A percentile compares a stretch with the other conserved stretches of the same genome.
These are phyloP conservation scores for Clausena lansium DNA, from an alignment of 345 rosid genomes.

Conservation along the genomic window DNA sequence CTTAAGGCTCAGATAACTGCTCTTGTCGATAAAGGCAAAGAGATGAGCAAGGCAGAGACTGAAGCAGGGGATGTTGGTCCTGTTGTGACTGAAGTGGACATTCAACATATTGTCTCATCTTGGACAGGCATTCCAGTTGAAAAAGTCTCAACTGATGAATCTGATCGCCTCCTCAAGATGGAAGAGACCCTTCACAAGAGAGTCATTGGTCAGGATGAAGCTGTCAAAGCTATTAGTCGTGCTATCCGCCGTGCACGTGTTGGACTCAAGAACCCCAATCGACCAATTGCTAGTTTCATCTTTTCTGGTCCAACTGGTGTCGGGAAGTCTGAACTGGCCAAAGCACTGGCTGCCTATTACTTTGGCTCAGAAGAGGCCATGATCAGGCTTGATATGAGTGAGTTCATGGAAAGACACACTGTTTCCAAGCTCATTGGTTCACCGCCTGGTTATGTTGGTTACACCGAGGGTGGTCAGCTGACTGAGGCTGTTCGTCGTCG, in stretches of 20 bases:
- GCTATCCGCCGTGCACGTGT: slow-evolving; percentile 98
- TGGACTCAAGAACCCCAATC: slow-evolving; percentile 93
- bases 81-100: slow-evolving; percentile 74
- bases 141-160: slow-evolving; percentile 93
- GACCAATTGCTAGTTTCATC: slow-evolving; percentile 97
- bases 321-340: slow-evolving; percentile 97
- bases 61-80: slow-evolving; percentile 93
- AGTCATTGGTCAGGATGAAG: slow-evolving; percentile 97
- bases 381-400: slow-evolving; percentile 99
- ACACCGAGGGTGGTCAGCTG: slow-evolving; percentile 95
- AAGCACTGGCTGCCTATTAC: slow-evolving; percentile 90
- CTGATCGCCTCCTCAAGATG: slow-evolving; percentile 92
- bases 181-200: slow-evolving; percentile 92
- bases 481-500: slow-evolving; percentile 97
- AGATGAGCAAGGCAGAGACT: slow-evolving; percentile 87
- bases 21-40: slow-evolving; percentile 85
- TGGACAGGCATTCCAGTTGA: slow-evolving; percentile 99
- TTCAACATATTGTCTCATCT: slow-evolving; percentile 87
- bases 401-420: slow-evolving; percentile 97
- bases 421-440: slow-evolving; percentile 98
- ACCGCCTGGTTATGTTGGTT: slow-evolving; percentile 98
- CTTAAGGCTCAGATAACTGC: slow-evolving; percentile 86
- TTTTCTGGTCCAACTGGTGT: slow-evolving; percentile 99
- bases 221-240: slow-evolving; percentile 89
- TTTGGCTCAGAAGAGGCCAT: slow-evolving; percentile 98